Conservation (phyloP, 2,329 filamentous ascomycete genomes). For the Monosporascus sp. region DNA sequence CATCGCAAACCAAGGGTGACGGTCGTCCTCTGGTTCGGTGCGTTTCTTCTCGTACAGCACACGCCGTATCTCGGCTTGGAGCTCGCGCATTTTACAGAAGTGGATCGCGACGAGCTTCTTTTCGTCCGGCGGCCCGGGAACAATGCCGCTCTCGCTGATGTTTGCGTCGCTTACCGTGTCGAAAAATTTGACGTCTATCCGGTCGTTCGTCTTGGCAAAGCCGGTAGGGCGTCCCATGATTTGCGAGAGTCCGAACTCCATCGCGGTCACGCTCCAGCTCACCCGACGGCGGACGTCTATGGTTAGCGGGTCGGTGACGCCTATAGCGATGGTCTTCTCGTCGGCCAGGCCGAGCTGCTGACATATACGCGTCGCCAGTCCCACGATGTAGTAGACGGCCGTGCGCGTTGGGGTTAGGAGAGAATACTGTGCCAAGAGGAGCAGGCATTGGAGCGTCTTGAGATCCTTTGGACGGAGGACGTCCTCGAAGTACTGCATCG, state of each 20-base stretch:
- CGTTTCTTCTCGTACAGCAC: slow-evolving; percentile 82
- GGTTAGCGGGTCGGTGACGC: slow-evolving; percentile 62
- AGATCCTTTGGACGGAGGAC: slow-evolving; percentile 85
- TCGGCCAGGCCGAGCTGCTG: slow-evolving; percentile 85
- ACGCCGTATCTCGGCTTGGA: slow-evolving; percentile 83
- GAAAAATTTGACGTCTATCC: slow-evolving; percentile 83
- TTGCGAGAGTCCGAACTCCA: slow-evolving; percentile 85
- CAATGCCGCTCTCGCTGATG: slow-evolving; percentile 73
- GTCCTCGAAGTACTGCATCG: slow-evolving; percentile 76
- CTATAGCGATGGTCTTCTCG: slow-evolving; percentile 76
- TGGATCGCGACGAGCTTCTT: slow-evolving; percentile 89
- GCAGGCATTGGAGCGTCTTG: slow-evolving; percentile 82
- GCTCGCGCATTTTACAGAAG: slow-evolving; percentile 83
- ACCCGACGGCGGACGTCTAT: slow-evolving; percentile 85
- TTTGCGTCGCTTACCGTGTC: slow-evolving; percentile 74
- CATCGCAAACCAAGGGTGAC: slow-evolving; percentile 78
- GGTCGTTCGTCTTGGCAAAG: slow-evolving; percentile 75
- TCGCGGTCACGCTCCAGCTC: slow-evolving; percentile 80
- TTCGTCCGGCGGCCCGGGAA: slow-evolving; percentile 64
- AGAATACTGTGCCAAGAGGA: slow-evolving; percentile 85
- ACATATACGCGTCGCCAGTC: slow-evolving; percentile 78
- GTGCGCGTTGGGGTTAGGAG: slow-evolving; percentile 86
- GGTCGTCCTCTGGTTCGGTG: slow-evolving; percentile 68
- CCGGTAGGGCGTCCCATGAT: slow-evolving; percentile 82
- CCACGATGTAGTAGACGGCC: slow-evolving; percentile 88